Evolutionary conservation across 768 basidiomycete genomes (phyloP), one percentile per base, ranked within the genome.

Genomic region (Boletus vermiculosoides): DNA sequence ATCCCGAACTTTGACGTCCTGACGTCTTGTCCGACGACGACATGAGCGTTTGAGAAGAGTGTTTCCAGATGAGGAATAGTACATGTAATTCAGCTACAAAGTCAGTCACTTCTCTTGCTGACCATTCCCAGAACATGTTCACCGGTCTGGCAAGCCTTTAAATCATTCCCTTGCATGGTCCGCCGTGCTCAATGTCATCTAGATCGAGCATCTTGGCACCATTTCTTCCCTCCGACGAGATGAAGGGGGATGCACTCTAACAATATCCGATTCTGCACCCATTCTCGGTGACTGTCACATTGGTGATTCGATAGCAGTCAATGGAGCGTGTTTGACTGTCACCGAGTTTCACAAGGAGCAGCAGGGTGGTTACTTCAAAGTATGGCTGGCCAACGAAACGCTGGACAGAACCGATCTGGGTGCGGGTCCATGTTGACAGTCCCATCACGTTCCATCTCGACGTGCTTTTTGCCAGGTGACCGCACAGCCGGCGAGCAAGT

Each of bases 381-480:
- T 98, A 46, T 96, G 94, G 81, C 76, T 99, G 47, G 95, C 96
- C 45, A 95, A 96, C 63, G 97, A 99, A 78, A 98, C 97, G 15
- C 75, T 99, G 57, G 80, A 84, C 52, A 78, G 93, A 71, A 98
- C 95, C 2, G 91, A 98, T 75, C 77, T 98, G 33, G 97, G 96
- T 91, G 68, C 63, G 57, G 25, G 15, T 23, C 30, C 64, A 39
- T 42, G 25, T 44, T 49, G 12, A 15, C 45, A 44, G 18, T 47
- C 28, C 30, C 18, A 49, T 33, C 57, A 8, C 18, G 49, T 48
- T 46, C 40, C 25, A 41, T 56, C 25, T 46, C 34, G 52, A 65
- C 51, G 7, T 37, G 55, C 34, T 33, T 53, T n/a, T 57, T 40
- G 23, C 50, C 62, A 96, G 94, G 94, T 33, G 86, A 92, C 65